These are phyloP conservation scores for Russula dissimulans DNA, from an alignment of 768 basidiomycete species.

Conservation along the genomic window DNA sequence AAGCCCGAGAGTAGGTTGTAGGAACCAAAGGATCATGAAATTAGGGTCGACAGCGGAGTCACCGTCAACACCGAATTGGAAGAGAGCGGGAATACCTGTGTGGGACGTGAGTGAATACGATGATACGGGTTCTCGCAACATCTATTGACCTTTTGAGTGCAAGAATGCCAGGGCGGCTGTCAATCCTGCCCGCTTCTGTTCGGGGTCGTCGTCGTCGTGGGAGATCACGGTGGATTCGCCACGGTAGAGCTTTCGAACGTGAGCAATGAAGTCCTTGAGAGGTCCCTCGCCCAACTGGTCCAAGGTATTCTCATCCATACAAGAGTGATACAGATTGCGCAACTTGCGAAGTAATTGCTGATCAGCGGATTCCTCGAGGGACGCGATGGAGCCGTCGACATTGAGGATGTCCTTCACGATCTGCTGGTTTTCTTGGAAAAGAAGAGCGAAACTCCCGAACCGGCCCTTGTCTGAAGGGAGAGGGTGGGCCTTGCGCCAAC, in stretches of 20 bases:
- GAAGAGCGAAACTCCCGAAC: slow-evolving; percentile 62
- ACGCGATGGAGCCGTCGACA: slow-evolving; percentile 22
- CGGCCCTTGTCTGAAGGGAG: slow-evolving; percentile 78
- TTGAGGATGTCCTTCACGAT: slow-evolving; percentile 68
- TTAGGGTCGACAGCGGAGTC: slow-evolving; percentile 84
- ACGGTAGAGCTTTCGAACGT: slow-evolving; percentile 49
- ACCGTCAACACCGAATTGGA: slow-evolving; percentile 79
- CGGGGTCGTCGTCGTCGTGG: not conserved
- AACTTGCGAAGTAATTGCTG: slow-evolving; percentile 53
- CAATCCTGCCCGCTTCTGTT: slow-evolving; percentile 38
- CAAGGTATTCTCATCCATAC: slow-evolving; percentile 69
- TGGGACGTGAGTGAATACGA: not conserved
- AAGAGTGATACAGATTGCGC: slow-evolving; percentile 67
- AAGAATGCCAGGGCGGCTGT: slow-evolving; percentile 80
- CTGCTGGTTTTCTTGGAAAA: slow-evolving; percentile 68
- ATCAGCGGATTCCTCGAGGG: slow-evolving; percentile 33
- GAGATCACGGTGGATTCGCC: slow-evolving; percentile 39
- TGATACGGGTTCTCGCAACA: not conserved
- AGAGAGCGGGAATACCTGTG: slow-evolving; percentile 66
- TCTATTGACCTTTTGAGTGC: slow-evolving; percentile 63
- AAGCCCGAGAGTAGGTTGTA: slow-evolving; percentile 70
- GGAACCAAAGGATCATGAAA: slow-evolving; percentile 77
- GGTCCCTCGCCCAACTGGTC: slow-evolving; percentile 67
- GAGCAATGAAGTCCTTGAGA: slow-evolving; percentile 54
- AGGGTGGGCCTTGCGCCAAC: slow-evolving; percentile 77